Evolutionary conservation across 371 early-diverging fungal genomes (phyloP).

Genomic region (Syncephalastrum monosporum): DNA sequence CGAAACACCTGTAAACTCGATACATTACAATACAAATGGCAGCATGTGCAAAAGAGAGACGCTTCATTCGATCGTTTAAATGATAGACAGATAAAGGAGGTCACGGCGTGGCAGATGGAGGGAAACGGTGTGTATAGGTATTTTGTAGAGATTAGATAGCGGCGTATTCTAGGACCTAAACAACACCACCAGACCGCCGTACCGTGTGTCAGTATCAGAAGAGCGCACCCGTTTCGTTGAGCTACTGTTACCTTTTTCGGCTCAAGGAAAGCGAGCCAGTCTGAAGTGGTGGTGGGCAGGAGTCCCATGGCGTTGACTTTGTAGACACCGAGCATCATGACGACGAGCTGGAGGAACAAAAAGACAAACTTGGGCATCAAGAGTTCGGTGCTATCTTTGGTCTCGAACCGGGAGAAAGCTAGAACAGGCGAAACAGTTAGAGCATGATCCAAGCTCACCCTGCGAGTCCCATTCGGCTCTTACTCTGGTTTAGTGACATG

Average conservation of each 20-base stretch:
- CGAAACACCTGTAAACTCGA: too few relatives aligned
- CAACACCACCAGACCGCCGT: too few relatives aligned
- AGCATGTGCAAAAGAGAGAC: too few relatives aligned
- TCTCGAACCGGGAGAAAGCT: conserved; percentile 73
- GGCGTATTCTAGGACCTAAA: conserved; percentile 28
- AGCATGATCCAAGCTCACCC: neutral
- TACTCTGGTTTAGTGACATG: conserved; percentile 69
- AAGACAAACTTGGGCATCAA: conserved; percentile 79
- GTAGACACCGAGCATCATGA: conserved; percentile 85
- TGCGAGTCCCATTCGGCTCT: conserved; percentile 4
- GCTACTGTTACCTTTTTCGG: conserved; percentile 54
- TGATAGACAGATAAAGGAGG: too few relatives aligned
- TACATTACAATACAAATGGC: too few relatives aligned
- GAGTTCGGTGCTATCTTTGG: conserved; percentile 49
- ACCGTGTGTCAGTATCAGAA: too few relatives aligned
- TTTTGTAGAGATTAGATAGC: conserved; percentile 10
- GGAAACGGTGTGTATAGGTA: too few relatives aligned
- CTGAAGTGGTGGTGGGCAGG: conserved; percentile 89
- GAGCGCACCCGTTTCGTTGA: too few relatives aligned
- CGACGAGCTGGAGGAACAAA: conserved; percentile 75
- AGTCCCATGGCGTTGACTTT: conserved; percentile 93
- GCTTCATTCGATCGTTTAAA: too few relatives aligned
- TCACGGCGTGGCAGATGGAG: too few relatives aligned
- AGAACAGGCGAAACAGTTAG: conserved; percentile 7
- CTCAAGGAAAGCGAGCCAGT: conserved; percentile 93